phyloP scores from a whole-genome alignment of 352 stramenopile species.

The Pythium scleroteichum region DNA sequence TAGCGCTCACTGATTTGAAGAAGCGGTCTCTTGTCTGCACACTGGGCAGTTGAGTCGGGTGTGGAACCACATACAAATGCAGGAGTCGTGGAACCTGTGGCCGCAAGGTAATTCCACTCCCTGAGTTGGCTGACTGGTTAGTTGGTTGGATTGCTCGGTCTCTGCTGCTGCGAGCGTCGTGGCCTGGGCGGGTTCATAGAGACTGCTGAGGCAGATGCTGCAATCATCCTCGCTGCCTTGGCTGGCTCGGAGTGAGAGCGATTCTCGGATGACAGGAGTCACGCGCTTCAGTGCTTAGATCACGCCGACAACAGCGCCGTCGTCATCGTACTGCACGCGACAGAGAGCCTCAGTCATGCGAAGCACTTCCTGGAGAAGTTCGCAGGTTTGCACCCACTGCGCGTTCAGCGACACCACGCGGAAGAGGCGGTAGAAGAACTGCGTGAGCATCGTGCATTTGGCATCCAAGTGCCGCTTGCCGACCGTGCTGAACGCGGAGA shows the following conservation, averaged over 20 bases:
- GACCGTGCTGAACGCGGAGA: constrained; percentile 43
- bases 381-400: constrained; percentile 50
- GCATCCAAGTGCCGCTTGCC: constrained; percentile 47
- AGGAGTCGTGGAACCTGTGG: constrained; percentile 77
- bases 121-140: constrained; percentile 6
- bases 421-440: constrained; percentile 55
- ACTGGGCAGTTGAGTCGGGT: constrained; percentile 63
- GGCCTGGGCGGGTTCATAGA: constrained; percentile 13
- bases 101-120: constrained; percentile 55
- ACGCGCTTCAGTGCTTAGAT: constrained; percentile 50
- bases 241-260: not conserved
- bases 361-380: constrained; percentile 51
- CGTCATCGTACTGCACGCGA: constrained; percentile 51
- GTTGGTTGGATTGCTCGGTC: not conserved
- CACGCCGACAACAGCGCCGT: constrained; percentile 38
- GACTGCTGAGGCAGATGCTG: constrained; percentile 55
- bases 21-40: too few relatives aligned
- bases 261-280: constrained; percentile 9
- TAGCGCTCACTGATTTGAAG: too few relatives aligned
- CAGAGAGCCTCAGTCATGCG: constrained; percentile 47
- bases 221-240: constrained; percentile 32
- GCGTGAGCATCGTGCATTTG: constrained; percentile 48
- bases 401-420: constrained; percentile 36
- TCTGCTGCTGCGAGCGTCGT: not conserved
- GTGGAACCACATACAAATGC: constrained; percentile 71